Conservation (phyloP, 2,329 filamentous ascomycete species). For the Lasiodiplodia hormozganensis region DNA sequence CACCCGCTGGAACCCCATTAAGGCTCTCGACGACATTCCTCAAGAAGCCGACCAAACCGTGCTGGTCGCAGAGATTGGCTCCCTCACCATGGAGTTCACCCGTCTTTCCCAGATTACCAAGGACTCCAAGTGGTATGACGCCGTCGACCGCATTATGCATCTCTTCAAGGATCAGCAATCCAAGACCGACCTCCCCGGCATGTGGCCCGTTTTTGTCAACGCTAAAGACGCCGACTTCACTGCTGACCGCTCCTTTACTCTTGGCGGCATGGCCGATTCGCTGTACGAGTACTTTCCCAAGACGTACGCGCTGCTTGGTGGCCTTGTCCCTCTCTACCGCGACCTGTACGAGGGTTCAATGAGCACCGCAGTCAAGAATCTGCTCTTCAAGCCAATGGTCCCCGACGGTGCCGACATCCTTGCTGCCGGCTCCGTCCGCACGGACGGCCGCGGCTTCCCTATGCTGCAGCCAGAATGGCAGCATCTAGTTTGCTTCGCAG, state of each 20-base stretch:
- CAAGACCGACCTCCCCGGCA: conserved; percentile 53
- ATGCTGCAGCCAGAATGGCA: conserved; percentile 59
- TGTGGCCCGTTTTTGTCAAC: conserved; percentile 57
- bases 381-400: conserved; percentile 58
- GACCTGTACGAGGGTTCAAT: conserved; percentile 64
- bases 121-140: conserved; percentile 56
- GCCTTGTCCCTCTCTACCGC: conserved; percentile 53
- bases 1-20: conserved; percentile 53
- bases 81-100: conserved; percentile 57
- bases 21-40: conserved; percentile 44
- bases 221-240: conserved; percentile 36
- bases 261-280: conserved; percentile 50
- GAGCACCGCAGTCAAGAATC: conserved; percentile 51
- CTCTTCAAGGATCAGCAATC: conserved; percentile 51
- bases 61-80: conserved; percentile 56
- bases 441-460: background rate
- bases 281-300: conserved; percentile 56
- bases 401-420: conserved; percentile 55
- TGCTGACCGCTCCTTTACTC: conserved; percentile 32
- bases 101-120: conserved; percentile 54
- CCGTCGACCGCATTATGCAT: conserved; percentile 51
- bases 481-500: conserved; percentile 66
- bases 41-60: conserved; percentile 51
- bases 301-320: conserved; percentile 56
- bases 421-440: conserved; percentile 21